phyloP scores from a whole-genome alignment of 805 yeast genomes.

The Saccharomycopsis olivae region DNA sequence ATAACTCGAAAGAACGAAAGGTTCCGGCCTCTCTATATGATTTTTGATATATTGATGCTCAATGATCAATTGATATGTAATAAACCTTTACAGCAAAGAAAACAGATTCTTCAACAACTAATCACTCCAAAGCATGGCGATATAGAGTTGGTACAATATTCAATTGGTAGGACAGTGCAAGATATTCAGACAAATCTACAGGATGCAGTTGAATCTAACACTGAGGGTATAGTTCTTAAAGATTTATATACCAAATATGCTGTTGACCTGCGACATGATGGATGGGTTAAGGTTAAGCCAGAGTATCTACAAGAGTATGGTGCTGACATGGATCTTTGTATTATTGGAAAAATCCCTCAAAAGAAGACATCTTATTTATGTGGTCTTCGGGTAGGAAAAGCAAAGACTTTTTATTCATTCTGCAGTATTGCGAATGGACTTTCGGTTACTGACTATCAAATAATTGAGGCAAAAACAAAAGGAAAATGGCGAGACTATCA shows the following conservation, averaged over 20 bases:
- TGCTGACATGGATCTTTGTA: conserved; percentile 68
- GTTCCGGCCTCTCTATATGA: conserved; percentile 46
- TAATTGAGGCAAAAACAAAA: conserved; percentile 44
- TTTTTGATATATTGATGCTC: conserved; percentile 62
- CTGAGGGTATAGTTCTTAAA: conserved; percentile 81
- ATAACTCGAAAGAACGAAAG: conserved; percentile 28
- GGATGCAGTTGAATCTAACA: conserved; percentile 45
- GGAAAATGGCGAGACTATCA: conserved; percentile 50
- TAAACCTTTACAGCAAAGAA: conserved; percentile 45
- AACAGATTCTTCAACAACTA: conserved; percentile 35
- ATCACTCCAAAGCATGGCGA: conserved; percentile 30
- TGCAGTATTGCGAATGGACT: conserved; percentile 83
- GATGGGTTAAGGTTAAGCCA: conserved; percentile 90
- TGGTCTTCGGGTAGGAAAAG: conserved; percentile 44
- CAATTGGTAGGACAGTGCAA: conserved; percentile 31
- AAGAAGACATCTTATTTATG: conserved; percentile 61
- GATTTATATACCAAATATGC: conserved; percentile 46
- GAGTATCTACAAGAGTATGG: conserved; percentile 82
- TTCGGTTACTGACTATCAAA: conserved; percentile 46
- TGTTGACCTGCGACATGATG: conserved; percentile 47
- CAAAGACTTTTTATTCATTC: conserved; percentile 45
- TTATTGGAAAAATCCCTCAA: conserved; percentile 72
- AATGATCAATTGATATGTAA: conserved; percentile 57
- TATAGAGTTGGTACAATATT: conserved; percentile 38
- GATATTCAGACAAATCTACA: conserved; percentile 50